phyloP scores from a whole-genome alignment of 345 rosid genomes.

The Litchi chinensis region DNA sequence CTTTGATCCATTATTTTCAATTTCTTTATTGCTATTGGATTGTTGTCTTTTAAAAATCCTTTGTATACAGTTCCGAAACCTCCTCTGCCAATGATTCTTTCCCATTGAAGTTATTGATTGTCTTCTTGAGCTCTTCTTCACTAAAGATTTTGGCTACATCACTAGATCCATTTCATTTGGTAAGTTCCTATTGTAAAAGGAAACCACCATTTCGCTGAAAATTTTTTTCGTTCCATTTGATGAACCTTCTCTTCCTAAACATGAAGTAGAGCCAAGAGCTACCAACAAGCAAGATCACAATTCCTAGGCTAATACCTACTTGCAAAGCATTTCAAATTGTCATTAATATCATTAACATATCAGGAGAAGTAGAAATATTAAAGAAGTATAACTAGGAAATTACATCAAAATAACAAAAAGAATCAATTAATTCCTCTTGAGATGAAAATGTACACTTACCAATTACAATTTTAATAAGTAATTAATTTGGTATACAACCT shows the following conservation, averaged over 20 bases:
- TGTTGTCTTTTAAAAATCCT: conserved; percentile 18
- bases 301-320: conserved; percentile 21
- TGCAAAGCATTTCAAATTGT: background rate
- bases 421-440: too few species aligned
- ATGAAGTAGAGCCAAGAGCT: too few species aligned
- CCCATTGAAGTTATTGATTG: conserved; percentile 22
- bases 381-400: too few species aligned
- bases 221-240: too few species aligned
- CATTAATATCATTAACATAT: background rate
- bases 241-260: too few species aligned
- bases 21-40: conserved; percentile 21
- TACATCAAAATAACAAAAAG: too few species aligned
- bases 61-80: conserved; percentile 25
- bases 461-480: background rate
- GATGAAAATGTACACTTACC: conserved; percentile 1
- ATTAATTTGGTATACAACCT: conserved; percentile 12
- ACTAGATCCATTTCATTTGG: conserved; percentile 10
- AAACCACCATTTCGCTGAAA: background rate
- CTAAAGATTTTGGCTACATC: conserved; percentile 22
- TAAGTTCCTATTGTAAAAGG: background rate
- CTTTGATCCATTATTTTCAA: conserved; percentile 23
- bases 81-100: conserved; percentile 20
- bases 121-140: conserved; percentile 20
- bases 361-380: background rate
- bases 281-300: background rate